A percentile compares a stretch with the other conserved stretches of the same genome.
These are phyloP conservation scores for Candida maesae DNA, from an alignment of 805 yeast species.

Conservation along the genomic window DNA sequence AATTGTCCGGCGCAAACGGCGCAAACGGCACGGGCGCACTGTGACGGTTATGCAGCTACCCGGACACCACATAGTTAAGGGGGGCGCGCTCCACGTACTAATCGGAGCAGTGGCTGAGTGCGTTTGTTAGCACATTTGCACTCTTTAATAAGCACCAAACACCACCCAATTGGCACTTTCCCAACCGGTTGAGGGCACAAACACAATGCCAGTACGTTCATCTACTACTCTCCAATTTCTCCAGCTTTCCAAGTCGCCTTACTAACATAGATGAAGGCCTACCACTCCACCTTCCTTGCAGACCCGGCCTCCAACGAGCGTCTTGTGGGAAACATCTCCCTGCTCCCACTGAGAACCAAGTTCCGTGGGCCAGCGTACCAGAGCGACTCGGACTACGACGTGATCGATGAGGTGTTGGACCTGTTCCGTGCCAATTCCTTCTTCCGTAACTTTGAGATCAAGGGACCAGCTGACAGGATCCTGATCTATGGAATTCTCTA, in stretches of 20 bases:
- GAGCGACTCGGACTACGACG: conserved; percentile 72
- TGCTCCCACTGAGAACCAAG: conserved; percentile 81
- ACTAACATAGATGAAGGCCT: conserved; percentile 42
- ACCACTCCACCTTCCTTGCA: conserved; percentile 72
- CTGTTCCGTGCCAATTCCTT: conserved; percentile 94
- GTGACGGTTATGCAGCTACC: neutral
- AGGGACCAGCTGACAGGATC: conserved; percentile 90
- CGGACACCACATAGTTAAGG: neutral
- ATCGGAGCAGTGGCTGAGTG: too few relatives aligned
- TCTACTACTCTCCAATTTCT: too few relatives aligned
- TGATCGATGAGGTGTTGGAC: conserved; percentile 87
- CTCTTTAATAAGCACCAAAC: too few relatives aligned
- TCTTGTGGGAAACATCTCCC: conserved; percentile 66
- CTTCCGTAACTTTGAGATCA: conserved; percentile 94
- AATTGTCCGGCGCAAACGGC: too few relatives aligned
- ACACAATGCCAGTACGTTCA: conserved; percentile 17
- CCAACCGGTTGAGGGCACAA: too few relatives aligned
- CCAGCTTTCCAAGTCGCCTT: neutral
- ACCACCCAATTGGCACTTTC: too few relatives aligned
- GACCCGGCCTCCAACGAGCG: conserved; percentile 58
- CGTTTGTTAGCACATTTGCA: too few relatives aligned
- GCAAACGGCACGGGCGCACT: too few relatives aligned
- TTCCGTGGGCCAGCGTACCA: conserved; percentile 93
- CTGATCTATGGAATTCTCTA: conserved; percentile 90
- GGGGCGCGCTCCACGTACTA: neutral